These are phyloP conservation scores for Lindgomyces ingoldianus DNA, from an alignment of 495 filamentous ascomycete genomes.

Conservation along the genomic window DNA sequence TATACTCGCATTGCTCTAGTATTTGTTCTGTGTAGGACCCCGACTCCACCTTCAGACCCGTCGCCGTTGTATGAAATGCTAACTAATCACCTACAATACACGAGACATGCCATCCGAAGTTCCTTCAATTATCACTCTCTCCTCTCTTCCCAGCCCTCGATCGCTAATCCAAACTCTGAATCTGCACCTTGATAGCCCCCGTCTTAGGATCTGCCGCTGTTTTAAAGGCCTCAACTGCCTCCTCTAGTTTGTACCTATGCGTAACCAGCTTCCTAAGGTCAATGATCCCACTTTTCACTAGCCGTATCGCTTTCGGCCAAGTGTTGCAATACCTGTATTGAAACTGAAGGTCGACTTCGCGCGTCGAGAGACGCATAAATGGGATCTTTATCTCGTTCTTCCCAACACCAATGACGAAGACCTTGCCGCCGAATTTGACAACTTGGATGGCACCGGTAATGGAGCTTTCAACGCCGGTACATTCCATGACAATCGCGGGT, in stretches of 20 bases:
- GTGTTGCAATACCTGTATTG: slow-evolving; percentile 96
- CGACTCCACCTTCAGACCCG: no score
- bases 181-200: slow-evolving; percentile 94
- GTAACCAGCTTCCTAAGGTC: slow-evolving; percentile 80
- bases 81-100: no score
- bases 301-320: slow-evolving; percentile 88
- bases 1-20: no score
- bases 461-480: slow-evolving; percentile 88
- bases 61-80: no score
- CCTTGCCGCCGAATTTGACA: slow-evolving; percentile 88
- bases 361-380: slow-evolving; percentile 86
- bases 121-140: not conserved
- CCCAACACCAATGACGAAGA: slow-evolving; percentile 90
- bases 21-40: no score
- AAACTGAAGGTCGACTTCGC: slow-evolving; percentile 91
- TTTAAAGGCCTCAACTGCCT: slow-evolving; percentile 85
- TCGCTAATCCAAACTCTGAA: slow-evolving; percentile 57
- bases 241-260: slow-evolving; percentile 80
- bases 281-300: slow-evolving; percentile 79
- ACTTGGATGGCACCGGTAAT: slow-evolving; percentile 83
- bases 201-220: slow-evolving; percentile 83
- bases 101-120: no score
- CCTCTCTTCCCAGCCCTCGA: not conserved
- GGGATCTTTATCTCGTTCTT: slow-evolving; percentile 92
- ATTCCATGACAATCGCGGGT: slow-evolving; percentile 78